These are phyloP conservation scores for Didymella lethalis DNA, from an alignment of 2,329 filamentous ascomycete species.

Conservation along the genomic window DNA sequence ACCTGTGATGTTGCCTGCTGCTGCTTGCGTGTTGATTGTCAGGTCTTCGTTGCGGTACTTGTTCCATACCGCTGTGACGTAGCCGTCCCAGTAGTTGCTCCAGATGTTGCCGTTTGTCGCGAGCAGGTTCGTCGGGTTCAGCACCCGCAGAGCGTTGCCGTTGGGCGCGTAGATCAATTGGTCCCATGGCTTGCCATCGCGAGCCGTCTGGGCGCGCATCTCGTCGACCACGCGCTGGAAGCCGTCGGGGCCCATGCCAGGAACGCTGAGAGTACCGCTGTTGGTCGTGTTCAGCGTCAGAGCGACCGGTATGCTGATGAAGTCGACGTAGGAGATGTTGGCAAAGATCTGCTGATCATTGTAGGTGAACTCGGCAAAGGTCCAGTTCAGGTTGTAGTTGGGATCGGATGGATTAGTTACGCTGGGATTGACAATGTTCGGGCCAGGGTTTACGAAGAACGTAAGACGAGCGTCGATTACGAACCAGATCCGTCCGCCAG, in stretches of 20 bases:
- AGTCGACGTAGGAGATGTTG: constrained; percentile 77
- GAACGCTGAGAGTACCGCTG: constrained; percentile 55
- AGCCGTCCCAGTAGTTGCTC: constrained; percentile 60
- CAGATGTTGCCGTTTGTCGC: constrained; percentile 58
- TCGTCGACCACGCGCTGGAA: constrained; percentile 63
- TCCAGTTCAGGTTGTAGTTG: constrained; percentile 56
- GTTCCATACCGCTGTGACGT: constrained; percentile 61
- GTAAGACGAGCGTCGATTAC: constrained; percentile 66
- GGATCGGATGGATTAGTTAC: constrained; percentile 68
- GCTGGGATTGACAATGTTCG: constrained; percentile 77
- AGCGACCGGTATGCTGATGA: constrained; percentile 61
- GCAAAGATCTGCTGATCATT: constrained; percentile 58
- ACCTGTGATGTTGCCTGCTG: constrained; percentile 62
- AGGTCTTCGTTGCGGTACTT: constrained; percentile 57
- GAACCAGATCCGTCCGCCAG: constrained; percentile 77
- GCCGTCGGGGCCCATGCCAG: constrained; percentile 66
- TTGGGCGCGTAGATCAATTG: constrained; percentile 61
- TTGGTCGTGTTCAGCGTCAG: constrained; percentile 56
- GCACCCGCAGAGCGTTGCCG: constrained; percentile 49
- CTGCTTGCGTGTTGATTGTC: constrained; percentile 71
- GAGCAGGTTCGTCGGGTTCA: constrained; percentile 57
- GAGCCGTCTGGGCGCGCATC: constrained; percentile 62
- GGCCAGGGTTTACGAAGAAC: constrained; percentile 75
- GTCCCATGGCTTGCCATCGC: constrained; percentile 67
- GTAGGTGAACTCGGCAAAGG: constrained; percentile 59